phyloP scores from a whole-genome alignment of 2,329 filamentous ascomycete species.

The Pseudogymnoascus sp. region DNA sequence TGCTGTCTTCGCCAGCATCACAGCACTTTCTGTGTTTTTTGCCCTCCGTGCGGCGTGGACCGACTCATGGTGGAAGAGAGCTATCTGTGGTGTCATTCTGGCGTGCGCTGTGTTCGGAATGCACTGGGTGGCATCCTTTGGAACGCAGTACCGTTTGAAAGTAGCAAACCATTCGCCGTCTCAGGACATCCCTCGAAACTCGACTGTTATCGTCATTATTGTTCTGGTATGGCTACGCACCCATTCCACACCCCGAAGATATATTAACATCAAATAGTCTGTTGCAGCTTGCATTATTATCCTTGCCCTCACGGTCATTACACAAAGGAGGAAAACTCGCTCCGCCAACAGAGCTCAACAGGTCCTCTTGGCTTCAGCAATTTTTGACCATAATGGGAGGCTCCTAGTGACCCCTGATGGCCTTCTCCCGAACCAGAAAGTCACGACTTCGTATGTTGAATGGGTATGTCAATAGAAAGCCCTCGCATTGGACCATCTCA shows the following conservation, averaged over 20 bases:
- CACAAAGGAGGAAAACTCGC: slow-evolving; percentile 31
- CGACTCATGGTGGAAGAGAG: slow-evolving; percentile 68
- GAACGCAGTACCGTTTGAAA: slow-evolving; percentile 59
- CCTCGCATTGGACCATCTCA: neutral
- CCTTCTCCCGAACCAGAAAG: slow-evolving; percentile 62
- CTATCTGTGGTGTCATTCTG: slow-evolving; percentile 58
- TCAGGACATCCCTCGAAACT: slow-evolving; percentile 46
- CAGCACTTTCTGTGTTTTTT: slow-evolving; percentile 71
- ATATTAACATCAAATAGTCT: slow-evolving; percentile 39
- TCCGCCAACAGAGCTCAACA: slow-evolving; percentile 40
- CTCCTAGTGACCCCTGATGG: slow-evolving; percentile 66
- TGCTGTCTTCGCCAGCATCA: slow-evolving; percentile 62
- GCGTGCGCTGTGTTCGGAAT: slow-evolving; percentile 73
- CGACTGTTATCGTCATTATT: slow-evolving; percentile 22
- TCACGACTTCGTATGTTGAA: slow-evolving; percentile 70
- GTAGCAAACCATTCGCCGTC: slow-evolving; percentile 34
- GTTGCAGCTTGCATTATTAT: slow-evolving; percentile 55
- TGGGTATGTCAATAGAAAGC: slow-evolving; percentile 36
- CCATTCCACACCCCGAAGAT: neutral
- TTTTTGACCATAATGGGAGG: slow-evolving; percentile 60
- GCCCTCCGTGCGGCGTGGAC: slow-evolving; percentile 70
- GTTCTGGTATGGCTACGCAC: slow-evolving; percentile 50
- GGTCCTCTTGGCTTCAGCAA: slow-evolving; percentile 49
- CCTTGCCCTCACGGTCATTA: slow-evolving; percentile 43
- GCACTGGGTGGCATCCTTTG: slow-evolving; percentile 75